Base-by-base conservation (phyloP, 2,329 filamentous ascomycete genomes). In the Magnaporthiopsis rhizophila region DNA sequence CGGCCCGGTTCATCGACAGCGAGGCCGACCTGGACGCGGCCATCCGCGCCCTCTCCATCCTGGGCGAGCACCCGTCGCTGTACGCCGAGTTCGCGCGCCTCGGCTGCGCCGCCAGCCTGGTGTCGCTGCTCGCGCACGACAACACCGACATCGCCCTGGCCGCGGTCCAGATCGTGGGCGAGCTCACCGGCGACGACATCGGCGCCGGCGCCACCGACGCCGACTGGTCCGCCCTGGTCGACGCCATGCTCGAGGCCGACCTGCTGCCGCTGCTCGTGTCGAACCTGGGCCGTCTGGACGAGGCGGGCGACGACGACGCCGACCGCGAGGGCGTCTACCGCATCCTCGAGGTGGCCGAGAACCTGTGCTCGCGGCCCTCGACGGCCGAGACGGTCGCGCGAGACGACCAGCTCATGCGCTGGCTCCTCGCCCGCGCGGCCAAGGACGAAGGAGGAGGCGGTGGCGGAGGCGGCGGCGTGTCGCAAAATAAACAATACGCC, bases 61-160 rank as follows among this genome's bases (percentile, higher is more conserved):
- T 99, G 1, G 87, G 90, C 6, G 92, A 99, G 71, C 91, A 98
- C 72, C 84, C 93, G 3, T 88, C 90, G 66, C 82, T 97, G 26
- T 97, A 95, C 74, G 79, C 80, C 15, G 91, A 96, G 66, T 92
- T 97, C 71, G 87, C 89, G 38, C 88, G 86, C 68, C 80, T 92
- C 62, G 90, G 90, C 26, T 90, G 87, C 65, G 86, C 87, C 0
- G 84, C 78, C 5, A 93, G 89, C 64, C 76, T 99, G 62, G 91
- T 96, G 1, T 86, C 88, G 2, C 77, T 99, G 63, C 79, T 99
- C 61, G 89, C 94, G 21, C 95, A 99, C 74, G 95, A 99, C 71
- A 99, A 99, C 74, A 94, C 93, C 0, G 95, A 99, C 72, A 96
- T 99, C 68, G 92, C 95, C 13, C 96, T 98, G 70, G 91, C 89